Evolutionary conservation across 2,329 filamentous ascomycete species (phyloP).

Genomic region (Cadophora malorum): DNA sequence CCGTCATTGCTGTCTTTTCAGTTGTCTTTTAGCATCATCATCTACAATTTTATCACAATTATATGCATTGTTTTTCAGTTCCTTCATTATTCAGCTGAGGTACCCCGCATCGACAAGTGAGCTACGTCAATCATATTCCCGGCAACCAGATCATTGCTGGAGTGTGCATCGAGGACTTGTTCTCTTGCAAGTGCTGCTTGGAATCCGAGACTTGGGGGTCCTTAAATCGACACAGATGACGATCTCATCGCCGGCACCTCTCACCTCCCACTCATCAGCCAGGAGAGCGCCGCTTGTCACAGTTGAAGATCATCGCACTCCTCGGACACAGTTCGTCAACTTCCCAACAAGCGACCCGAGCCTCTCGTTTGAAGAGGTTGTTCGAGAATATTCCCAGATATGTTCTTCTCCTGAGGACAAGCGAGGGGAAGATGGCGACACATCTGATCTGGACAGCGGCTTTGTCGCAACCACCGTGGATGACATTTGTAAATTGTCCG

Average conservation of each 20-base stretch:
- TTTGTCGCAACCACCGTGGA: constrained; percentile 13
- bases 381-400: constrained; percentile 18
- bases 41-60: not conserved
- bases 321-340: not conserved
- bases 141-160: not conserved
- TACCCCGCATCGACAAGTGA: not conserved
- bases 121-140: not conserved
- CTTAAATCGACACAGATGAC: not conserved
- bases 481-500: not conserved
- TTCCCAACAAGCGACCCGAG: constrained; percentile 2
- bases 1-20: not conserved
- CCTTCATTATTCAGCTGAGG: not conserved
- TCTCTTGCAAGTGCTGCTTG: not conserved
- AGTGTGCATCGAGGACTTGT: not conserved
- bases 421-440: not conserved
- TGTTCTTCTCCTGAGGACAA: constrained; percentile 9
- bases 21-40: not conserved
- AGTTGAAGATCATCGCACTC: constrained; percentile 5
- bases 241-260: not conserved
- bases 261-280: not conserved
- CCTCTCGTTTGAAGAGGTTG: constrained; percentile 12
- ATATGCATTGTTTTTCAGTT: not conserved
- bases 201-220: not conserved
- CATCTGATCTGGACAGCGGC: constrained; percentile 15
- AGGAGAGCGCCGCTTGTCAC: constrained; percentile 10